These are phyloP conservation scores for Ogataea corticis DNA, from an alignment of 805 yeast genomes.

Conservation along the genomic window DNA sequence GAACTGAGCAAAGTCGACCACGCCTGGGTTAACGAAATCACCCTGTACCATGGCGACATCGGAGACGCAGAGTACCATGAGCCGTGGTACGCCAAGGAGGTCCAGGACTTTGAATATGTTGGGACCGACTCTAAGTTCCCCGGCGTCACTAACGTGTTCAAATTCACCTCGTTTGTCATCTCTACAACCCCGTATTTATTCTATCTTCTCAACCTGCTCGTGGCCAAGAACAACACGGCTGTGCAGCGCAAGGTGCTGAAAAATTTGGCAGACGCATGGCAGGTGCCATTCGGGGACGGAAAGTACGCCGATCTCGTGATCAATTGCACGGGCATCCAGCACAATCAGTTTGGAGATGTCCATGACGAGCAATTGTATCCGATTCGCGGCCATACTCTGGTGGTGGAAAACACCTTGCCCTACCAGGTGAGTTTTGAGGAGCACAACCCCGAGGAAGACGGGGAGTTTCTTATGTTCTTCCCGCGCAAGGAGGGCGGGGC, in stretches of 20 bases:
- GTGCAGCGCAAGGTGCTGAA: slow-evolving; percentile 43
- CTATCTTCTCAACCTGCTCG: slow-evolving; percentile 47
- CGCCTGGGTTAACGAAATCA: slow-evolving; percentile 33
- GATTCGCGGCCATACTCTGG: slow-evolving; percentile 59
- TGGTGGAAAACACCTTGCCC: slow-evolving; percentile 47
- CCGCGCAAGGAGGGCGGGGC: slow-evolving; percentile 71
- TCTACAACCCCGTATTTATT: slow-evolving; percentile 58
- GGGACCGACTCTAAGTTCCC: slow-evolving; percentile 35
- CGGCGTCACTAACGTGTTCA: slow-evolving; percentile 38
- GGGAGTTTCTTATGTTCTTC: slow-evolving; percentile 57
- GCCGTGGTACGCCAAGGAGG: slow-evolving; percentile 54
- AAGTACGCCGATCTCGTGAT: slow-evolving; percentile 44
- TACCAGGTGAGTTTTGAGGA: slow-evolving; percentile 38
- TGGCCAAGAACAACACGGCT: slow-evolving; percentile 42
- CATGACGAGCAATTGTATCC: slow-evolving; percentile 49
- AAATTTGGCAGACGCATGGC: slow-evolving; percentile 41
- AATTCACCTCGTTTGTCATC: slow-evolving; percentile 55
- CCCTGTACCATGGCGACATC: slow-evolving; percentile 29
- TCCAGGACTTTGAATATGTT: slow-evolving; percentile 39
- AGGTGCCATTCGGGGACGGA: slow-evolving; percentile 20
- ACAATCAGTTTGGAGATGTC: slow-evolving; percentile 48
- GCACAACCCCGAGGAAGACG: slow-evolving; percentile 31
- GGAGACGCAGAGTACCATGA: slow-evolving; percentile 10
- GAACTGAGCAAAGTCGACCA: slow-evolving; percentile 38
- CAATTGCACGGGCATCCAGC: slow-evolving; percentile 57